These are phyloP conservation scores for Primulina tabacum DNA, from an alignment of 257 asterid species.

Conservation along the genomic window DNA sequence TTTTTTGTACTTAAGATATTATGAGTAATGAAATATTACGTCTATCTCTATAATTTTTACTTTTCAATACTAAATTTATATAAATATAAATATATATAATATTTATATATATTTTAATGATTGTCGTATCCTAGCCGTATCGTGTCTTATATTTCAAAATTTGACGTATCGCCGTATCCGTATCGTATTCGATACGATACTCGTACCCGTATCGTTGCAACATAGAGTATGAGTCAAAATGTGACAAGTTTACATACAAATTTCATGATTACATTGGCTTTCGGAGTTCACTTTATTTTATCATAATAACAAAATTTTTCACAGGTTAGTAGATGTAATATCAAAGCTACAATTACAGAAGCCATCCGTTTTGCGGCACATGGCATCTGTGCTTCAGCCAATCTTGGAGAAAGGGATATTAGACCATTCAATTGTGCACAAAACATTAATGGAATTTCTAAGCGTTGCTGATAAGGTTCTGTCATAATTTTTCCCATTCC, in stretches of 20 bases:
- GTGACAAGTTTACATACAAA: neutral
- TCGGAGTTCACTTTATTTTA: neutral
- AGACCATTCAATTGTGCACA: conserved; percentile 90
- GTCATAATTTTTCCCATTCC: conserved; percentile 6
- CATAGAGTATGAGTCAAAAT: neutral
- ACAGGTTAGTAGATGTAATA: conserved; percentile 80
- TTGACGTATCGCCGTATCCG: no score
- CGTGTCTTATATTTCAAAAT: no score
- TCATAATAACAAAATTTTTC: neutral
- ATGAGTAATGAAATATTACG: no score
- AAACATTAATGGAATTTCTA: conserved; percentile 68
- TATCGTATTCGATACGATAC: no score
- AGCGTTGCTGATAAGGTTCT: conserved; percentile 76
- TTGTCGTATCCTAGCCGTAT: no score
- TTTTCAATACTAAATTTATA: no score
- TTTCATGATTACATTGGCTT: neutral
- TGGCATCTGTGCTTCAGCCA: conserved; percentile 77
- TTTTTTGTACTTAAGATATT: no score
- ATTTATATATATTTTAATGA: no score
- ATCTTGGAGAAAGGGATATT: conserved; percentile 87
- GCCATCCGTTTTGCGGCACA: conserved; percentile 79
- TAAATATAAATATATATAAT: no score
- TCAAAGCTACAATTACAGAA: conserved; percentile 66
- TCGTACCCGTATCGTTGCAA: no score
- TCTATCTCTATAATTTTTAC: no score